Base-by-base conservation (phyloP, 805 yeast genomes). In the Candida verbasci region DNA sequence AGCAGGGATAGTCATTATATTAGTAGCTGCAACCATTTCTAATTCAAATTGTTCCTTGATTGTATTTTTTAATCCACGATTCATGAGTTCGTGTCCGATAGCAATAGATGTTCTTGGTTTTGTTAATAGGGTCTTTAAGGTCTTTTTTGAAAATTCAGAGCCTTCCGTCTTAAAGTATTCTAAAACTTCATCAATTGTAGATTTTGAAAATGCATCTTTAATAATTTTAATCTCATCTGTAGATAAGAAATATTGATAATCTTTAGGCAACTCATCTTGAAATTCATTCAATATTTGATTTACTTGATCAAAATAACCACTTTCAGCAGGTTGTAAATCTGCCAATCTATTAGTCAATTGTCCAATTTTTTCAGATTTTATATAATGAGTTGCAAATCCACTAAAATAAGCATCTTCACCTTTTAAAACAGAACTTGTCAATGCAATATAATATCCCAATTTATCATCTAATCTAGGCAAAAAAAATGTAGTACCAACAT, bases 401-500 rank as follows among this genome's bases (percentile, higher is more conserved):
- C 82, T 72, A 45, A 81, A 58, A 52, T 86, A 81, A n/a, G 83
- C 80, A 53, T 91, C 97, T 45, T 72, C 65, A 11, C 97, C 97
- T 38, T 65, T 58, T 41, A 93, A 61, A 15, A 81, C 72, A 43
- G 82, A 84, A 32, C 96, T 95, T 1, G 97, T 89, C 47, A 89
- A 65, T 20, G 95, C 93, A 45, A 86, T 63, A 60, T 83, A 93
- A 56, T 82, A 76, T 32, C 97, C 97, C 42, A 89, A 64, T 48
- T 86, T 78, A 35, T 86, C 86, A 50, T 86, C 88, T 42, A 87
- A 62, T 45, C 84, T 76, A 23, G 95, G 88, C 48, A 93, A 67
- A 62, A 88, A 89, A 62, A 86, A 91, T 9, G 95, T 78, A 24
- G 94, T 82, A 29, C 97, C 98, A 9, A 93, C 97, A 59, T 93